These are phyloP conservation scores for Myrica gale DNA, from an alignment of 306 rosid genomes.

Conservation along the genomic window DNA sequence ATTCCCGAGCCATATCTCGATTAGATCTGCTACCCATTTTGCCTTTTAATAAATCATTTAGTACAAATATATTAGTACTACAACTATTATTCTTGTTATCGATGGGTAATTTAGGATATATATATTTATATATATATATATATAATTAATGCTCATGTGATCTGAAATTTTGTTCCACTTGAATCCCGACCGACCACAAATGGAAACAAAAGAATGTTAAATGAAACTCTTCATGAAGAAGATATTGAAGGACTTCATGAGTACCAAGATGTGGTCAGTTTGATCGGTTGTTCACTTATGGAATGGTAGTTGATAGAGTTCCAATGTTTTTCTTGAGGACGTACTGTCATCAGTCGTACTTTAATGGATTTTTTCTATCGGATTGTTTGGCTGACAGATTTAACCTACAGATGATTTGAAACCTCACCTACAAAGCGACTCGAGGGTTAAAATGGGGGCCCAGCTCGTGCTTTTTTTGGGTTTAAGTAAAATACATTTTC, in stretches of 20 bases:
- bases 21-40: slow-evolving; percentile 26
- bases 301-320: slow-evolving; percentile 27
- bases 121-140: too few species aligned
- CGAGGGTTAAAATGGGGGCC: too few species aligned
- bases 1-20: slow-evolving; percentile 20
- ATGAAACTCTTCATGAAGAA: background rate
- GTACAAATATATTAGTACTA: too few species aligned
- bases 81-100: too few species aligned
- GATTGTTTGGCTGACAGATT: slow-evolving; percentile 27
- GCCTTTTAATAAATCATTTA: background rate
- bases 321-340: slow-evolving; percentile 18
- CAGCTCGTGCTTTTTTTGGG: too few species aligned
- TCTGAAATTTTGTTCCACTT: too few species aligned
- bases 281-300: slow-evolving; percentile 26
- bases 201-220: background rate
- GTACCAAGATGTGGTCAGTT: background rate
- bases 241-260: background rate
- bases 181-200: background rate
- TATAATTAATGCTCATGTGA: too few species aligned
- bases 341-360: slow-evolving; percentile 9
- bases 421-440: background rate
- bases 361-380: slow-evolving; percentile 16
- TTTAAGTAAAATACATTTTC: too few species aligned
- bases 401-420: slow-evolving; percentile 14
- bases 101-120: too few species aligned